A percentile compares a stretch with the other conserved stretches of the same genome.
These are phyloP conservation scores for Heterobasidion annosum DNA, from an alignment of 1,284 basidiomycete genomes.

Conservation along the genomic window DNA sequence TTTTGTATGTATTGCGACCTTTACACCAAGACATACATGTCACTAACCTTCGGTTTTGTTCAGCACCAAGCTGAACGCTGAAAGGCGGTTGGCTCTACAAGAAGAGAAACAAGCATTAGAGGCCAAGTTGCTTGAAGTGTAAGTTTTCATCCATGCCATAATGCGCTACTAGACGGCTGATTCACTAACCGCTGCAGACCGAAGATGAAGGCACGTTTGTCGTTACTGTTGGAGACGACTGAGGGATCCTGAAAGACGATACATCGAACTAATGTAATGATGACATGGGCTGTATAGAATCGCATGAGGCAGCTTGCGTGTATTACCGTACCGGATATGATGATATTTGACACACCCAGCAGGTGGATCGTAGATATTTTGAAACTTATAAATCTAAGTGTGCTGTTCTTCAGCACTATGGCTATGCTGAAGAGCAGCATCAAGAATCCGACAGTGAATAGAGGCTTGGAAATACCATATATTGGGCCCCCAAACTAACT, in stretches of 20 bases:
- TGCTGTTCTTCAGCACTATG: too few species aligned
- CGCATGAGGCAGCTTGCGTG: neutral
- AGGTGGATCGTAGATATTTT: too few species aligned
- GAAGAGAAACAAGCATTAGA: slow-evolving; percentile 89
- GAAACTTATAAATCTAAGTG: too few species aligned
- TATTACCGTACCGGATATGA: neutral
- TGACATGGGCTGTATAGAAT: neutral
- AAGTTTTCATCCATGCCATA: slow-evolving; percentile 19
- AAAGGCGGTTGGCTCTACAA: slow-evolving; percentile 85
- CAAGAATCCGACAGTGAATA: too few species aligned
- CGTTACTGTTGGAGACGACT: slow-evolving; percentile 45
- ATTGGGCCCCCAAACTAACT: too few species aligned
- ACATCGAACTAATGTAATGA: neutral
- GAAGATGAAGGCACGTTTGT: slow-evolving; percentile 72
- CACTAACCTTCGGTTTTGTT: neutral
- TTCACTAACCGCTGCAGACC: slow-evolving; percentile 36
- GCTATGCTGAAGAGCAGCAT: too few species aligned
- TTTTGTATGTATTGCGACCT: slow-evolving; percentile 53
- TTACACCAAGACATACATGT: neutral
- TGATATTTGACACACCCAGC: too few species aligned
- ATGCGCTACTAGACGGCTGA: neutral
- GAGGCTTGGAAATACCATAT: too few species aligned
- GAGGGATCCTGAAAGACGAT: neutral
- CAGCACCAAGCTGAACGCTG: slow-evolving; percentile 86
- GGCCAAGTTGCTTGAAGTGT: slow-evolving; percentile 75